These are phyloP conservation scores for Penicilliopsis zonata DNA, from an alignment of 495 filamentous ascomycete species.

Conservation along the genomic window DNA sequence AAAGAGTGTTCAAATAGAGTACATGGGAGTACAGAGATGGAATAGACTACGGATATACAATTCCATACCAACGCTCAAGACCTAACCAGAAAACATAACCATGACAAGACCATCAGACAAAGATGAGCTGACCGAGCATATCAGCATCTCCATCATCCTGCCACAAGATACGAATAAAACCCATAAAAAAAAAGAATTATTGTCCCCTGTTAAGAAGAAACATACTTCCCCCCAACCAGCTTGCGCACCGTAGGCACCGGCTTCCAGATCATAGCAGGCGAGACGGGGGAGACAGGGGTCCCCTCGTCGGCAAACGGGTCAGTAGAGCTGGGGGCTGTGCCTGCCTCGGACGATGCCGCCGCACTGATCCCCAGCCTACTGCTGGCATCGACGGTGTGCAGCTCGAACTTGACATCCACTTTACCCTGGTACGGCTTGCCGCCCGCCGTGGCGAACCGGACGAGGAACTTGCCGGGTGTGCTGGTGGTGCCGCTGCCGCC, in stretches of 20 bases:
- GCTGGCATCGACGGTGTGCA: constrained; percentile 36
- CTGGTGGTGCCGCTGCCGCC: no score
- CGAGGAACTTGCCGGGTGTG: constrained; percentile 57
- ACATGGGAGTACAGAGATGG: no score
- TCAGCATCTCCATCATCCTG: no score
- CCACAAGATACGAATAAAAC: no score
- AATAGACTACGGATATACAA: no score
- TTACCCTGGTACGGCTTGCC: constrained; percentile 61
- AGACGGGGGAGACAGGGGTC: constrained; percentile 14
- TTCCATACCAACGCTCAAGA: no score
- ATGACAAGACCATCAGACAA: no score
- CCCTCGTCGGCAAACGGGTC: constrained; percentile 63
- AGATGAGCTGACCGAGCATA: no score
- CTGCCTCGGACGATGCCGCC: constrained; percentile 7
- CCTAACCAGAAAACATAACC: no score
- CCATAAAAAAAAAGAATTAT: no score
- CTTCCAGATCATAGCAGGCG: constrained; percentile 49
- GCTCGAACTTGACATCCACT: constrained; percentile 77
- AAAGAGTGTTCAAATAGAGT: no score
- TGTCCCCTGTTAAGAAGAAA: constrained; percentile 15
- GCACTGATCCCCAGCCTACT: constrained; percentile 53
- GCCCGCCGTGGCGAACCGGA: constrained; percentile 66
- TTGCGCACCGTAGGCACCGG: constrained; percentile 60
- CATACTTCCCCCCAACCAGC: constrained; percentile 69
- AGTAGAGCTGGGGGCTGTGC: constrained; percentile 23